Percentiles rank a stretch among this genome's conserved stretches.
Conservation (phyloP, 2,329 filamentous ascomycete genomes). For the Rhynchosporium secalis region DNA sequence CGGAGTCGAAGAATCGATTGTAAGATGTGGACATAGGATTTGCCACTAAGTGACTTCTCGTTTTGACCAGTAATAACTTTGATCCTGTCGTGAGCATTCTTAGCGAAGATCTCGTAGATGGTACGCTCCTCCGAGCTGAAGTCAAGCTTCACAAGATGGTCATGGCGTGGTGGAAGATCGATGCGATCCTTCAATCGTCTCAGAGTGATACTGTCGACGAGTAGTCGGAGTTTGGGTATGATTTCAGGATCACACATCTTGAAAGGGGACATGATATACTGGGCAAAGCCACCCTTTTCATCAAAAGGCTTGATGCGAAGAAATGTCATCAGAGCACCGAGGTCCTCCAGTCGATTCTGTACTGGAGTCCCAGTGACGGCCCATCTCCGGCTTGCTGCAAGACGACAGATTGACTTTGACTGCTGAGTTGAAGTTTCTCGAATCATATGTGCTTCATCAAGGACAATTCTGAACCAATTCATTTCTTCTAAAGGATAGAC, state of each 20-base stretch:
- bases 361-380: constrained; percentile 96
- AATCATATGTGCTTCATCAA: constrained; percentile 95
- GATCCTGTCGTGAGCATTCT: constrained; percentile 77
- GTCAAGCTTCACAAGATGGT: constrained; percentile 70
- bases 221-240: constrained; percentile 78
- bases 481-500: constrained; percentile 70
- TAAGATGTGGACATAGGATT: constrained; percentile 90
- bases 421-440: constrained; percentile 79
- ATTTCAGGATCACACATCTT: constrained; percentile 84
- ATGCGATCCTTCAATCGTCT: constrained; percentile 91
- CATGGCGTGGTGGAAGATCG: constrained; percentile 71
- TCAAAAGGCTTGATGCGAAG: constrained; percentile 83
- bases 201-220: constrained; percentile 93
- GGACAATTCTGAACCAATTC: constrained; percentile 89
- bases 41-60: constrained; percentile 72
- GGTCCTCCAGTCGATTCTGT: constrained; percentile 88
- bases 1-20: constrained; percentile 88
- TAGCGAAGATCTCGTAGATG: constrained; percentile 83
- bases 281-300: constrained; percentile 70
- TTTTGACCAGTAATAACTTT: constrained; percentile 67
- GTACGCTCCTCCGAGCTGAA: constrained; percentile 74
- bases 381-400: constrained; percentile 84
- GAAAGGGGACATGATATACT: constrained; percentile 81
- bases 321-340: constrained; percentile 84
- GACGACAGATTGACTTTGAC: constrained; percentile 78